Conservation (phyloP, 2,329 filamentous ascomycete species). For the Arthrobotrys sinensis region DNA sequence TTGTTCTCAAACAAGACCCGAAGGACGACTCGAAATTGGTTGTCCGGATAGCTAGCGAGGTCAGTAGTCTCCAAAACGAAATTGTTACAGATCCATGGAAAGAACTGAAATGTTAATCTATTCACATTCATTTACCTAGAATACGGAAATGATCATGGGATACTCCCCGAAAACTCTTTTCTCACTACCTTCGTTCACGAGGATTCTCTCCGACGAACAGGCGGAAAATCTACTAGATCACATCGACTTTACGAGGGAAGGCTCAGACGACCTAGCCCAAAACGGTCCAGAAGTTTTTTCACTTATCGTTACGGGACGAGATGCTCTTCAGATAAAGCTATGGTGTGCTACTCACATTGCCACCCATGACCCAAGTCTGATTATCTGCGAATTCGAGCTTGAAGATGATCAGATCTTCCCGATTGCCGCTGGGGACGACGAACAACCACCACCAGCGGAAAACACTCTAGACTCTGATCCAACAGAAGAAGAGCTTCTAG, state of each 20-base stretch:
- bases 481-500: slow-evolving; percentile 79
- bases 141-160: slow-evolving; percentile 81
- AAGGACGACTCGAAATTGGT: slow-evolving; percentile 70
- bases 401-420: slow-evolving; percentile 82
- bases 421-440: slow-evolving; percentile 74
- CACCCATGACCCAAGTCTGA: slow-evolving; percentile 73
- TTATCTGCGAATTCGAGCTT: slow-evolving; percentile 90
- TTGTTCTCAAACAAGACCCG: slow-evolving; percentile 76
- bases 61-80: slow-evolving; percentile 75
- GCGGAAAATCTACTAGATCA: slow-evolving; percentile 87
- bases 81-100: slow-evolving; percentile 73
- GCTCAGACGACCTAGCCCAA: slow-evolving; percentile 79
- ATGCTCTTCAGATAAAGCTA: slow-evolving; percentile 73
- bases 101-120: slow-evolving; percentile 13
- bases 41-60: slow-evolving; percentile 64
- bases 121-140: slow-evolving; percentile 70
- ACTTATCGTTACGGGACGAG: slow-evolving; percentile 73
- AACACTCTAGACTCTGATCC: slow-evolving; percentile 82
- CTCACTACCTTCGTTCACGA: slow-evolving; percentile 80
- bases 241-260: slow-evolving; percentile 87
- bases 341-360: slow-evolving; percentile 90
- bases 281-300: slow-evolving; percentile 92
- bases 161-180: slow-evolving; percentile 85
- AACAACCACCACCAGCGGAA: slow-evolving; percentile 75
- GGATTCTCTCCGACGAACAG: slow-evolving; percentile 87